These are phyloP conservation scores for Chlamydomonas incerta DNA, from an alignment of 139 green algal species.

Conservation along the genomic window DNA sequence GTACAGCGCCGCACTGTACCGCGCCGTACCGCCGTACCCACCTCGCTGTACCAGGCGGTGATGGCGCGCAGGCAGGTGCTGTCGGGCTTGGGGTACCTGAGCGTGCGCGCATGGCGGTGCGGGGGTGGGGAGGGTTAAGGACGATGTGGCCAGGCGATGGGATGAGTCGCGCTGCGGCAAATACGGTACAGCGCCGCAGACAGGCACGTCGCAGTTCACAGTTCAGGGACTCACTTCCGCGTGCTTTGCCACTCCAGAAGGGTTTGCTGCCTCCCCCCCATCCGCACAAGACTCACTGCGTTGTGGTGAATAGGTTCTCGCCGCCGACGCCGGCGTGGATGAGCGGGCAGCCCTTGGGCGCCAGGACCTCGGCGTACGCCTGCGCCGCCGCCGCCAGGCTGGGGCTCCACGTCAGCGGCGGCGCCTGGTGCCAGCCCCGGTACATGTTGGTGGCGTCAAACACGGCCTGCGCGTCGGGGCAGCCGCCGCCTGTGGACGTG, in stretches of 20 bases:
- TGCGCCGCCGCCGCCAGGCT: not conserved
- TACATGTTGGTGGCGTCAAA: not conserved
- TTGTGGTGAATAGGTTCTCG: not conserved
- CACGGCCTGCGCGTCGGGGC: not conserved
- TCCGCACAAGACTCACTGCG: not conserved
- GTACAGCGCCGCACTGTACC: no score
- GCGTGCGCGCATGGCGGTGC: not conserved
- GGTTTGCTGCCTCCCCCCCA: not conserved
- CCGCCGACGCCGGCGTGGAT: not conserved
- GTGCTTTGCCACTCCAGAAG: no score
- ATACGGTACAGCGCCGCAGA: no score
- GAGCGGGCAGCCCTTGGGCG: not conserved
- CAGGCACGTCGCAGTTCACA: no score
- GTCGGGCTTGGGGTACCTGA: not conserved
- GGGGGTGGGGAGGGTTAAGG: not conserved
- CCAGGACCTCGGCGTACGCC: slow-evolving; percentile 9
- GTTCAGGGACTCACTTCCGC: no score
- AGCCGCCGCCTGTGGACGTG: not conserved
- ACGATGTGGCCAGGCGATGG: no score
- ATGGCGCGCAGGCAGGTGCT: not conserved
- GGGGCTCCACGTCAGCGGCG: not conserved
- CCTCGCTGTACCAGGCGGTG: not conserved
- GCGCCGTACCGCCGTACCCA: no score
- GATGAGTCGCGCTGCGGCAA: no score
- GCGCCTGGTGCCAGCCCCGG: not conserved